Evolutionary conservation across 2,329 filamentous ascomycete genomes (phyloP), one percentile per base, ranked within the genome.

Genomic region (Aureobasidium pullulans): DNA sequence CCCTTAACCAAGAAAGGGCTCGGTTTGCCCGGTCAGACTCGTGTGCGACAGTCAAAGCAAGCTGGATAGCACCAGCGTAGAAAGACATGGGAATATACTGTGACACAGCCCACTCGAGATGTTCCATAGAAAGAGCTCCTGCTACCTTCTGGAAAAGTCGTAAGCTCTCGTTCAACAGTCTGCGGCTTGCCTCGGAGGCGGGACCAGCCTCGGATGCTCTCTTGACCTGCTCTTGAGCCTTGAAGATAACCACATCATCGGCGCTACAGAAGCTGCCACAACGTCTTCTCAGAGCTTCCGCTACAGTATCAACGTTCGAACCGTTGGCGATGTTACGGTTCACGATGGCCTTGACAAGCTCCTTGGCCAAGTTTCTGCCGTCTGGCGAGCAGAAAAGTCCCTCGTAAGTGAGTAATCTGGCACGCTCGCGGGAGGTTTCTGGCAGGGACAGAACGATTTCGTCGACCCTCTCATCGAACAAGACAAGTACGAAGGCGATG

Each of bases 211-310:
- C 92, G 2, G 86, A 85, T 1, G 93, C 93, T 65, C 90, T 84
- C 78, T 96, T 95, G 57, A 97, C 78, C 67, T 93, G 89, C 73
- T 99, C 94, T 71, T 97, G 93, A 0, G 94, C 94, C 74, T 96
- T 97, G 84, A 99, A 99, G 66, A 96, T 93, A 64, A 97, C 86
- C 1, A 97, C 94, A 75, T 99, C 94, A 64, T 99, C 93, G 0
- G 93, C 86, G 68, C 92, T 96, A 73, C 94, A 99, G 81, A 99
- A 99, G 74, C 89, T 96, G 63, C 94, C 95, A 66, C 94, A 99
- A 66, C 92, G 84, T 66, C 94, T 83, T 48, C 94, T 84, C 52
- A 99, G 77, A n/a, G 92, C 90, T 73, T 99, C 94, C 0, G 94
- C 93, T 28, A 99, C 91, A 0, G 92, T 96, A 75, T 99, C 95